Evolutionary conservation across 2,329 filamentous ascomycete species (phyloP).

Genomic region (Colletotrichum agaves): DNA sequence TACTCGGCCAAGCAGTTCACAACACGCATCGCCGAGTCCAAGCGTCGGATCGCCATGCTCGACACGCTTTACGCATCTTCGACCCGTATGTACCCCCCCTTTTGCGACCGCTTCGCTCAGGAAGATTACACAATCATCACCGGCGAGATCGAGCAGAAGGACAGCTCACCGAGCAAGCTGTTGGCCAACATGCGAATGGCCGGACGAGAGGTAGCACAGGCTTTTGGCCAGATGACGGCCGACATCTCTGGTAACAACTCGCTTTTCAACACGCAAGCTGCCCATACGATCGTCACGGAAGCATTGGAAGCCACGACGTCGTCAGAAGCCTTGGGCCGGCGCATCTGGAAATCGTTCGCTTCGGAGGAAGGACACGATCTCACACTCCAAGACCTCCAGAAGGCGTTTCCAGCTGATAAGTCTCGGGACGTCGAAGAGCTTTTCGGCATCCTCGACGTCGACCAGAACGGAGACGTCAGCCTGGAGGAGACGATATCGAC

Average conservation of each 20-base stretch:
- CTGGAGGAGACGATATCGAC: slow-evolving; percentile 18
- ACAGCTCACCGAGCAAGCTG: slow-evolving; percentile 29
- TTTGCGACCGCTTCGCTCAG: slow-evolving; percentile 21
- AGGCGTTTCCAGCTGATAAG: neutral
- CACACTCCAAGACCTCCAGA: slow-evolving; percentile 9
- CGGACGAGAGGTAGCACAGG: slow-evolving; percentile 16
- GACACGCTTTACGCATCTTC: slow-evolving; percentile 13
- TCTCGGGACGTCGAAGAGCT: slow-evolving; percentile 16
- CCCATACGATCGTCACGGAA: slow-evolving; percentile 23
- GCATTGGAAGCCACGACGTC: slow-evolving; percentile 12
- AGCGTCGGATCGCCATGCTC: slow-evolving; percentile 14
- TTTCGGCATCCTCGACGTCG: slow-evolving; percentile 14
- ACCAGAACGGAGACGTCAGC: slow-evolving; percentile 22
- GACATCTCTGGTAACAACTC: slow-evolving; percentile 7
- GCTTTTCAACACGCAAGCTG: slow-evolving; percentile 21
- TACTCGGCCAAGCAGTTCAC: slow-evolving; percentile 23
- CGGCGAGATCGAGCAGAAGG: slow-evolving; percentile 3
- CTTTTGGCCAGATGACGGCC: slow-evolving; percentile 20
- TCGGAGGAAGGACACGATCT: neutral
- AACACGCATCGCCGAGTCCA: slow-evolving; percentile 13
- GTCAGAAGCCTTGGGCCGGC: slow-evolving; percentile 2
- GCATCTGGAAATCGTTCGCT: slow-evolving; percentile 19
- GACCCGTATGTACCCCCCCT: slow-evolving; percentile 4
- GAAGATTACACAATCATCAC: slow-evolving; percentile 26
- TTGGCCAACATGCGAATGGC: slow-evolving; percentile 16